Conservation (phyloP, 345 rosid species). For the Murraya paniculata region DNA sequence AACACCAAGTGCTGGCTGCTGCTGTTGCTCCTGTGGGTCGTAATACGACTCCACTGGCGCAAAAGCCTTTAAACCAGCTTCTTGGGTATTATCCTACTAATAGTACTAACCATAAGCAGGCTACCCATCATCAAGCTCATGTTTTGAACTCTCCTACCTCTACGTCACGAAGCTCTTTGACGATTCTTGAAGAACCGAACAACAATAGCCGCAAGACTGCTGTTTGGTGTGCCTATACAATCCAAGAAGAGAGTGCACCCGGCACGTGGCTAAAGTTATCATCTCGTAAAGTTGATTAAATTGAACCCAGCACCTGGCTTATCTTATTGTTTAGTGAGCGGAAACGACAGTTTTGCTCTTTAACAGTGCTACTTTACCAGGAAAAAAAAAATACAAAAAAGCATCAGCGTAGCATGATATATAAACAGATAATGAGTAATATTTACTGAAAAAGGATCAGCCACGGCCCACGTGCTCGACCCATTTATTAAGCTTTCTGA, state of each 20-base stretch:
- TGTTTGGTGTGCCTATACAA: slow-evolving; percentile 71
- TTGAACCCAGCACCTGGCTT: too few relatives aligned
- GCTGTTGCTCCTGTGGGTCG: slow-evolving; percentile 20
- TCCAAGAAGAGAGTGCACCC: slow-evolving; percentile 69
- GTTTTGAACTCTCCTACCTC: slow-evolving; percentile 33
- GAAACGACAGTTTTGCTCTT: too few relatives aligned
- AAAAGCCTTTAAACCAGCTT: slow-evolving; percentile 19
- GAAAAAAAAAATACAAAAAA: too few relatives aligned
- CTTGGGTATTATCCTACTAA: slow-evolving; percentile 25
- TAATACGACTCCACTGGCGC: slow-evolving; percentile 23
- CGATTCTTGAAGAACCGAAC: slow-evolving; percentile 34
- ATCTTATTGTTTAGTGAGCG: too few relatives aligned
- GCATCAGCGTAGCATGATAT: too few relatives aligned
- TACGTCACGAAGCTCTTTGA: slow-evolving; percentile 41
- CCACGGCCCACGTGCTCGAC: too few relatives aligned
- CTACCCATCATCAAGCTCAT: slow-evolving; percentile 19
- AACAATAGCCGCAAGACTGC: slow-evolving; percentile 43
- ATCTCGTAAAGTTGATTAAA: too few relatives aligned
- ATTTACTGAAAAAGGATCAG: too few relatives aligned
- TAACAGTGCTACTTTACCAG: too few relatives aligned
- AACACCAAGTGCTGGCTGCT: not conserved
- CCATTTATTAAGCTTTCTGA: too few relatives aligned
- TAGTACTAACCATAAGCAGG: not conserved
- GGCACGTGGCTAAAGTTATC: too few relatives aligned
- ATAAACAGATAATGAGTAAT: too few relatives aligned